These are phyloP conservation scores for Paraconiothyrium brasiliense DNA, from an alignment of 2,329 filamentous ascomycete genomes.

Conservation along the genomic window DNA sequence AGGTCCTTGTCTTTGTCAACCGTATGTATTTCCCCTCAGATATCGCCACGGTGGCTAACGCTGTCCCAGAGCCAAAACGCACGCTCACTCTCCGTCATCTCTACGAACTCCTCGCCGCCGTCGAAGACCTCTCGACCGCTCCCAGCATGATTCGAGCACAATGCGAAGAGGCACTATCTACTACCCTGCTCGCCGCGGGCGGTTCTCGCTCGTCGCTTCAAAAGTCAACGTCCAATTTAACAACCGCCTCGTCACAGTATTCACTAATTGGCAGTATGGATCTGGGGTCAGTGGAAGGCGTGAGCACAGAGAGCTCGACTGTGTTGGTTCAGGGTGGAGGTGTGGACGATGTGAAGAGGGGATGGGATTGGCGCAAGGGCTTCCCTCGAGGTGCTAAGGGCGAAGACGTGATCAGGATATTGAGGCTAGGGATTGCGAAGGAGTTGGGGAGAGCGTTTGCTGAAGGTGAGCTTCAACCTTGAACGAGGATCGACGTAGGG, in stretches of 20 bases:
- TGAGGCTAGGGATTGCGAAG: slow-evolving; percentile 77
- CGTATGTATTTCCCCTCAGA: slow-evolving; percentile 49
- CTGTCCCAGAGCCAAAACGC: slow-evolving; percentile 58
- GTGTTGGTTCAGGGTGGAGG: slow-evolving; percentile 52
- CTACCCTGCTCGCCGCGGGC: slow-evolving; percentile 73
- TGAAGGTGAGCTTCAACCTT: slow-evolving; percentile 65
- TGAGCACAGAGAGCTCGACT: slow-evolving; percentile 57
- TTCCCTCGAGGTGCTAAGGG: slow-evolving; percentile 68
- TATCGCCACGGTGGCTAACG: slow-evolving; percentile 1
- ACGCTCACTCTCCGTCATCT: slow-evolving; percentile 77
- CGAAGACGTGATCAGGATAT: slow-evolving; percentile 73
- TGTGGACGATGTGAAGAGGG: slow-evolving; percentile 60
- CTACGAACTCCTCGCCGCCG: slow-evolving; percentile 76
- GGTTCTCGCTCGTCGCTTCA: slow-evolving; percentile 57
- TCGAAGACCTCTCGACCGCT: slow-evolving; percentile 83
- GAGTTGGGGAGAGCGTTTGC: slow-evolving; percentile 78
- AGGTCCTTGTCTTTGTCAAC: slow-evolving; percentile 80
- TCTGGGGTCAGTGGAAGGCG: slow-evolving; percentile 60
- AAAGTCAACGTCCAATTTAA: slow-evolving; percentile 64
- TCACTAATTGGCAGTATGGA: slow-evolving; percentile 79
- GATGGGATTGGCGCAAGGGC: slow-evolving; percentile 76
- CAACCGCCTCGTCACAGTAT: slow-evolving; percentile 68
- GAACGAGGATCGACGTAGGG: neutral
- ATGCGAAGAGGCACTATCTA: slow-evolving; percentile 80
- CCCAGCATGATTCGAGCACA: slow-evolving; percentile 75